Conservation (phyloP, 148 eudicot species). For the Polygonum aviculare region DNA sequence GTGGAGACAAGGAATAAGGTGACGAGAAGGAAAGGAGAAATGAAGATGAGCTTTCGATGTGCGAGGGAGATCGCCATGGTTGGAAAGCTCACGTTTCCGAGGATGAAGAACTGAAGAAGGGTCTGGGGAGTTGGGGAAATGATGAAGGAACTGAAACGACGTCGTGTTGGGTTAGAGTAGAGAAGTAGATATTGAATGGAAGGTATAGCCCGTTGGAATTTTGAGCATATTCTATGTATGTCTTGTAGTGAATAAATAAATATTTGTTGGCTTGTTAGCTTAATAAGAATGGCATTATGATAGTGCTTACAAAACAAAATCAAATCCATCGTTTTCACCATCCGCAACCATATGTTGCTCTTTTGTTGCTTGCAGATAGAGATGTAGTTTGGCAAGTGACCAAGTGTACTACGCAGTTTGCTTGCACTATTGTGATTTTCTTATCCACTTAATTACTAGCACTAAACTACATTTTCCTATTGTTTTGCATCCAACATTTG, state of each 20-base stretch:
- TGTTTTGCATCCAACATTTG: too few relatives aligned
- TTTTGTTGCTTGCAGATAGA: not conserved
- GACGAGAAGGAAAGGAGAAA: slow-evolving; percentile 14
- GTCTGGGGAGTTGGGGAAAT: not conserved
- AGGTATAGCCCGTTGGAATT: not conserved
- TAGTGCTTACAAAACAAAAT: not conserved
- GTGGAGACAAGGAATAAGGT: not conserved
- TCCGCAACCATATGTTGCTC: not conserved
- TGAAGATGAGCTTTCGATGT: not conserved
- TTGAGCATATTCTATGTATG: not conserved
- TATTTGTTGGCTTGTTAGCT: not conserved
- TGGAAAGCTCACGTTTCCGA: slow-evolving; percentile 4
- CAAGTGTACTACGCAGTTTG: not conserved
- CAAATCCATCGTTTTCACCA: not conserved
- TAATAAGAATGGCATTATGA: not conserved
- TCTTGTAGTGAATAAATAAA: slow-evolving; percentile 3
- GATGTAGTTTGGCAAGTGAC: not conserved
- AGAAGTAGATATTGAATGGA: not conserved
- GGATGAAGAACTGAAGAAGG: not conserved
- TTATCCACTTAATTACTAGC: too few relatives aligned
- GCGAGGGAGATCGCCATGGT: slow-evolving; percentile 17
- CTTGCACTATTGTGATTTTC: not conserved
- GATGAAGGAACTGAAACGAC: slow-evolving; percentile 14
- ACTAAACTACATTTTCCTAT: too few relatives aligned
- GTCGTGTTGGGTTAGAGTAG: not conserved